A percentile compares a stretch with the other conserved stretches of the same genome.
Evolutionary conservation across 257 asterid genomes (phyloP).

Genomic region (Solanum chiquidenum): DNA sequence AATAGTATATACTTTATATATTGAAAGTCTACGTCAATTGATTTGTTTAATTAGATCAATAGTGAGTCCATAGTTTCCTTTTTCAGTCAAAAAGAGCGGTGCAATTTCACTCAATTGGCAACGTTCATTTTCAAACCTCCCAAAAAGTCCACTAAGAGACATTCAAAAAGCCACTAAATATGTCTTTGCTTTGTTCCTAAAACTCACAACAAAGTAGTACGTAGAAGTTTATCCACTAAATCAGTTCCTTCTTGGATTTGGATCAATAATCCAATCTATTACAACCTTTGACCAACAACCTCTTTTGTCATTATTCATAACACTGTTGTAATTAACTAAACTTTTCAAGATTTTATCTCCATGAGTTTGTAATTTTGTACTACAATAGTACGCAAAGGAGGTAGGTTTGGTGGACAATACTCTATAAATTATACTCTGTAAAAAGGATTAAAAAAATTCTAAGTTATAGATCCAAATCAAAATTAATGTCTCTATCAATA

Average conservation of each 20-base stretch:
- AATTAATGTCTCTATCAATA: not conserved
- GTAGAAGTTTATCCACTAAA: slow-evolving; percentile 6
- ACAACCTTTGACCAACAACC: slow-evolving; percentile 17
- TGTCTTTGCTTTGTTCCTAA: slow-evolving; percentile 10
- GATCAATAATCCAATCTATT: slow-evolving; percentile 16
- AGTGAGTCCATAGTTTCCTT: not conserved
- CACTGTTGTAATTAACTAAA: not conserved
- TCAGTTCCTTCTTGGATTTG: not conserved
- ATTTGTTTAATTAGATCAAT: not conserved
- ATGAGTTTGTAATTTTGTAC: not conserved
- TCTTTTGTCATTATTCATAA: slow-evolving; percentile 6
- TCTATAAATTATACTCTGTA: not conserved
- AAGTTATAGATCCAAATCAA: not conserved
- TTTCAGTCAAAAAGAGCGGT: slow-evolving; percentile 4
- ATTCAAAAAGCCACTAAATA: not conserved
- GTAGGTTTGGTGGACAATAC: not conserved
- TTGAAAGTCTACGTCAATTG: not conserved
- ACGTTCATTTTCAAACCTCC: not conserved
- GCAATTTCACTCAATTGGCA: not conserved
- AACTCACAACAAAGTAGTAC: slow-evolving; percentile 1
- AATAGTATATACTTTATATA: not conserved
- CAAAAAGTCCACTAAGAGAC: slow-evolving; percentile 10
- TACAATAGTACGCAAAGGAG: not conserved
- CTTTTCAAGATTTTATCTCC: not conserved
- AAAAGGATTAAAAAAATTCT: not conserved